Percentiles rank a stretch among this genome's conserved stretches.
phyloP scores from a whole-genome alignment of 2,329 filamentous ascomycete genomes.

The Penicillium sclerotigenum region DNA sequence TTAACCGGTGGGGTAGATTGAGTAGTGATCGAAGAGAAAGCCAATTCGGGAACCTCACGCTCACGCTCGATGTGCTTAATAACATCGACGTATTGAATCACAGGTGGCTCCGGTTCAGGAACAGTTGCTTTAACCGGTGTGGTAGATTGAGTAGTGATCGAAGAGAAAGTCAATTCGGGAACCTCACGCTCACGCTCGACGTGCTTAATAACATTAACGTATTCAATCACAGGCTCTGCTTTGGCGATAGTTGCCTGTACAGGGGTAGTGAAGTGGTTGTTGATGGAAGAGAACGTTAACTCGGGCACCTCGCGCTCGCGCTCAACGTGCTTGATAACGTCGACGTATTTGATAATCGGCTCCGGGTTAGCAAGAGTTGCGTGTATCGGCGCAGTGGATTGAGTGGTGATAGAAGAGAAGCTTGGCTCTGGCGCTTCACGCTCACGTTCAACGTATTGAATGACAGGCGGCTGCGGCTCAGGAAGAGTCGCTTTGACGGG shows the following conservation, averaged over 20 bases:
- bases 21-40: slow-evolving; percentile 31
- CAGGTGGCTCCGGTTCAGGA: slow-evolving; percentile 16
- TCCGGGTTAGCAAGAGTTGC: slow-evolving; percentile 20
- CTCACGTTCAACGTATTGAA: slow-evolving; percentile 6
- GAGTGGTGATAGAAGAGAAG: slow-evolving; percentile 31
- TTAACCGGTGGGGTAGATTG: slow-evolving; percentile 26
- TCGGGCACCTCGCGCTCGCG: slow-evolving; percentile 19
- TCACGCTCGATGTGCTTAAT: slow-evolving; percentile 7
- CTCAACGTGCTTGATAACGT: slow-evolving; percentile 10
- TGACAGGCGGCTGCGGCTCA: slow-evolving; percentile 14
- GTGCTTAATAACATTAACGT: slow-evolving; percentile 6
- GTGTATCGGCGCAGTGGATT: slow-evolving; percentile 27
- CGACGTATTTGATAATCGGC: slow-evolving; percentile 8
- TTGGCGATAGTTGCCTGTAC: slow-evolving; percentile 11
- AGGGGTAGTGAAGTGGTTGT: slow-evolving; percentile 33
- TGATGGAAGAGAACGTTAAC: slow-evolving; percentile 29
- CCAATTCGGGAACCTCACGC: slow-evolving; percentile 17
- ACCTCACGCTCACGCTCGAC: slow-evolving; percentile 6
- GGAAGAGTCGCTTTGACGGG: slow-evolving; percentile 22
- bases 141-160: slow-evolving; percentile 28
- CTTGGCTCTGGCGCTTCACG: slow-evolving; percentile 16
- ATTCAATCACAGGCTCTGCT: slow-evolving; percentile 17
- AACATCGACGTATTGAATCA: slow-evolving; percentile 2
- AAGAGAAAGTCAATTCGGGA: slow-evolving; percentile 27
- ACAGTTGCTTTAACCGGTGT: slow-evolving; percentile 22